These are phyloP conservation scores for Rhizophagus clarus DNA, from an alignment of 192 early-diverging fungal species.

Conservation along the genomic window DNA sequence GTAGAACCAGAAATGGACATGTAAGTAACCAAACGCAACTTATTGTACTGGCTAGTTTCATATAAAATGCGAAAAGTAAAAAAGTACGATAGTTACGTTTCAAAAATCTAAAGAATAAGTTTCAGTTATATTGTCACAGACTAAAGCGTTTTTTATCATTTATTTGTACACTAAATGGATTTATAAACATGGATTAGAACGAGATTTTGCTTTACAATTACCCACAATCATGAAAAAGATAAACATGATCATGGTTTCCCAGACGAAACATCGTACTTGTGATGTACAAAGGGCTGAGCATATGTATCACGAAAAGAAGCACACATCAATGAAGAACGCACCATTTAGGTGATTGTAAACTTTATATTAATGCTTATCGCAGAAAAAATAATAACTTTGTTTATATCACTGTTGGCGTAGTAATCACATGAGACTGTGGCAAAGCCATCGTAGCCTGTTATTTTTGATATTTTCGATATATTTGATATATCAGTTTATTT, in stretches of 20 bases:
- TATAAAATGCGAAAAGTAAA: no score
- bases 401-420: no score
- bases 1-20: no score
- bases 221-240: neutral
- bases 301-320: neutral
- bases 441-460: no score
- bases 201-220: conserved; percentile 11
- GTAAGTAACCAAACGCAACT: no score
- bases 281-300: neutral
- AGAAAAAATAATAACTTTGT: neutral
- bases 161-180: neutral
- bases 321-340: neutral
- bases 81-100: no score
- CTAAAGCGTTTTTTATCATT: neutral
- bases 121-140: no score
- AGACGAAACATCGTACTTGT: neutral
- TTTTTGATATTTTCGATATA: no score
- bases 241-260: neutral
- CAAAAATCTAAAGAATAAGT: no score
- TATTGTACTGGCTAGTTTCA: no score
- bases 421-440: no score
- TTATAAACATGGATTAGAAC: conserved; percentile 5
- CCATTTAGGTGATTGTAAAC: neutral
- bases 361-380: neutral
- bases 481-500: no score